phyloP scores from a whole-genome alignment of 2,329 filamentous ascomycete genomes.

The Tolypocladium endophyticum region DNA sequence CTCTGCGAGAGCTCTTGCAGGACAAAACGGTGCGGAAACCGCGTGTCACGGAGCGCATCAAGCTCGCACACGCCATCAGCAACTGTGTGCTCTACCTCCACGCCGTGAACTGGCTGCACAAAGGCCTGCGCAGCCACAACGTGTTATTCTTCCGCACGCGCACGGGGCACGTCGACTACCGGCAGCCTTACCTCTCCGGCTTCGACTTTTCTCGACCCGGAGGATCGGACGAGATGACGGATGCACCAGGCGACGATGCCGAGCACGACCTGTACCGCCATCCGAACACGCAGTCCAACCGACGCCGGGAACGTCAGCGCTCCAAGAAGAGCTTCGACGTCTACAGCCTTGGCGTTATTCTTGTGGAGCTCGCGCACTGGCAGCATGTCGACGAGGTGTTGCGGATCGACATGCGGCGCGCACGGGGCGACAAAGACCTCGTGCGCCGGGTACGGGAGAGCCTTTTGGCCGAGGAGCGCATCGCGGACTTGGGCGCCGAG shows the following conservation, averaged over 20 bases:
- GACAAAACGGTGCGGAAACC: slow-evolving; percentile 27
- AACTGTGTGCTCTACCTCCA: slow-evolving; percentile 45
- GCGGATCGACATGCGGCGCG: slow-evolving; percentile 22
- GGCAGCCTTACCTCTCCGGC: slow-evolving; percentile 35
- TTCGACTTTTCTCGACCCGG: slow-evolving; percentile 46
- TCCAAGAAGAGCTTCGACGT: slow-evolving; percentile 42
- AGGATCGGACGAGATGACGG: slow-evolving; percentile 37
- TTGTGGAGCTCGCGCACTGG: slow-evolving; percentile 46
- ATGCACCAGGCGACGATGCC: slow-evolving; percentile 32
- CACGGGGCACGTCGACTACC: slow-evolving; percentile 22
- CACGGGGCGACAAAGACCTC: slow-evolving; percentile 24
- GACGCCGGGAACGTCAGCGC: slow-evolving; percentile 16
- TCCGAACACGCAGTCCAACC: slow-evolving; percentile 27
- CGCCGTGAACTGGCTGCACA: slow-evolving; percentile 47
- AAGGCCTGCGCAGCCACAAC: slow-evolving; percentile 43
- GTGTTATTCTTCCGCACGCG: slow-evolving; percentile 36
- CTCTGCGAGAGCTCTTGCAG: slow-evolving; percentile 35
- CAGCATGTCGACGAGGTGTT: slow-evolving; percentile 32
- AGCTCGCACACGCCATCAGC: slow-evolving; percentile 38
- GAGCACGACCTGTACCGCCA: slow-evolving; percentile 41
- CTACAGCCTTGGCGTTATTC: slow-evolving; percentile 39
- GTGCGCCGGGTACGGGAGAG: slow-evolving; percentile 23
- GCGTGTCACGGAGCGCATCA: slow-evolving; percentile 38
- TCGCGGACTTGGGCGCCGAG: slow-evolving; percentile 22
- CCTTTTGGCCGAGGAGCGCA: slow-evolving; percentile 17